Base-by-base conservation (phyloP, 2,329 filamentous ascomycete genomes). In the Pseudonectria foliicola region DNA sequence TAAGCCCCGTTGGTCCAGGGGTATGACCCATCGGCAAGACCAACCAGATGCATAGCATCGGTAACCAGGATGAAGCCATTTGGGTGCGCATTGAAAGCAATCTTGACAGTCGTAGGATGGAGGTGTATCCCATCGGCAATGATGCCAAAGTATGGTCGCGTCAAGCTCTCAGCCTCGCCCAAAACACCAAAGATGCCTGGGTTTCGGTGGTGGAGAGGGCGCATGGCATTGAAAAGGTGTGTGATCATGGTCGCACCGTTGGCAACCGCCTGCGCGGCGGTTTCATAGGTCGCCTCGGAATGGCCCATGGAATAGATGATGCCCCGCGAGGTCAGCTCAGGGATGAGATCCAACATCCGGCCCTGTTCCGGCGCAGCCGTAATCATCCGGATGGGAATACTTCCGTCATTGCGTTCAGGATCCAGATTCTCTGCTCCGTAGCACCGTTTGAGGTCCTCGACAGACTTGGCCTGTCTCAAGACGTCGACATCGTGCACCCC, bases 141-240 rank as follows among this genome's bases (percentile, higher is more conserved):
- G 52, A 95, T 76, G 39, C 89, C 89, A 57, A 90, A 95, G 59
- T 75, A 95, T 0, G 88, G 88, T 33, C 81, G 70, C 10, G 63
- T 57, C 35, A 66, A 53, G 41, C 60, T 68, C 49, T 81, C 73
- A 7, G 73, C 73, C 42, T 75, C 74, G 40, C 88, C 87, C 11
- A 95, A 66, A 1, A 93, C 77, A 18, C 89, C 89, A 56, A 94
- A 94, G 49, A 95, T 79, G 25, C 88, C 88, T 0, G 89, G 88
- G 60, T 95, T 88, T 38, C 89, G 82, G 67, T 95, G 87, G 59
- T 92, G 85, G 33, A 94, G 76, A 11, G 87, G 87, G 1, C 80
- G 75, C 88, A 95, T 95, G 16, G 88, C 88, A 57, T 95, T 95
- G 75, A 94, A 95, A 2, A 95, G 71, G 54, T 95, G 88, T 0